Percentiles rank a stretch among this genome's conserved stretches.
Evolutionary conservation across 768 basidiomycete genomes (phyloP).

Genomic region (Rhodosporidiobolus sp.): DNA sequence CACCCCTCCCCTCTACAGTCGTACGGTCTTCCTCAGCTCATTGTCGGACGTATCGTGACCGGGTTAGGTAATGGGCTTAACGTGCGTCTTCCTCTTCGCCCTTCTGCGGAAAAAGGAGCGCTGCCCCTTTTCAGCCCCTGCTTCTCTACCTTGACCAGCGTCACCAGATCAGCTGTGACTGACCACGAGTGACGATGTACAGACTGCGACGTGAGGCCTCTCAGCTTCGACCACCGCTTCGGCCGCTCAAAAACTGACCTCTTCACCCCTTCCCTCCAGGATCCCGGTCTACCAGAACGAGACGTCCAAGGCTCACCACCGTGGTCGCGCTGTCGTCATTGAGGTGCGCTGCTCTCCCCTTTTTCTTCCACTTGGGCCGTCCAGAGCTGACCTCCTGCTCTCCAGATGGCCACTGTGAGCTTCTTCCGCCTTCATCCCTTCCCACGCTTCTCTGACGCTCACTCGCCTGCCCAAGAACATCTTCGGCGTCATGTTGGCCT

Average conservation of each 20-base stretch:
- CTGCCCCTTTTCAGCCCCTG: too few relatives aligned
- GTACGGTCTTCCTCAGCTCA: constrained; percentile 58
- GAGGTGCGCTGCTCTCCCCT: constrained; percentile 47
- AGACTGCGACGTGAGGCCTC: background rate
- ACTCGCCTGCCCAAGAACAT: constrained; percentile 56
- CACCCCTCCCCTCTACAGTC: constrained; percentile 52
- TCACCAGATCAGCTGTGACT: too few relatives aligned
- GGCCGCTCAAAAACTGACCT: too few relatives aligned
- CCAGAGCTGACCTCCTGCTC: background rate
- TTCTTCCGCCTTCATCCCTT: background rate
- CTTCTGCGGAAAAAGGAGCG: constrained; percentile 51
- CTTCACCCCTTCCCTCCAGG: background rate
- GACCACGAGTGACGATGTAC: background rate
- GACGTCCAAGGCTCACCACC: constrained; percentile 59
- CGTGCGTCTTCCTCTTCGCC: constrained; percentile 61
- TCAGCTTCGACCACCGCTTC: too few relatives aligned
- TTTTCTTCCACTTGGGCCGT: background rate
- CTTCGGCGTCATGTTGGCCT: constrained; percentile 64
- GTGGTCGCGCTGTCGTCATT: constrained; percentile 64
- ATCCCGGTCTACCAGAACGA: constrained; percentile 54
- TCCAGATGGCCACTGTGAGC: background rate
- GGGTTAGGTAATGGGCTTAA: constrained; percentile 60
- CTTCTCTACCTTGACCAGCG: too few relatives aligned
- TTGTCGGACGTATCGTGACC: constrained; percentile 62
- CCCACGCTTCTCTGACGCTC: background rate